Evolutionary conservation across 2,329 filamentous ascomycete genomes (phyloP), one percentile per base, ranked within the genome.

Genomic region (Trichophyton schoenleinii): DNA sequence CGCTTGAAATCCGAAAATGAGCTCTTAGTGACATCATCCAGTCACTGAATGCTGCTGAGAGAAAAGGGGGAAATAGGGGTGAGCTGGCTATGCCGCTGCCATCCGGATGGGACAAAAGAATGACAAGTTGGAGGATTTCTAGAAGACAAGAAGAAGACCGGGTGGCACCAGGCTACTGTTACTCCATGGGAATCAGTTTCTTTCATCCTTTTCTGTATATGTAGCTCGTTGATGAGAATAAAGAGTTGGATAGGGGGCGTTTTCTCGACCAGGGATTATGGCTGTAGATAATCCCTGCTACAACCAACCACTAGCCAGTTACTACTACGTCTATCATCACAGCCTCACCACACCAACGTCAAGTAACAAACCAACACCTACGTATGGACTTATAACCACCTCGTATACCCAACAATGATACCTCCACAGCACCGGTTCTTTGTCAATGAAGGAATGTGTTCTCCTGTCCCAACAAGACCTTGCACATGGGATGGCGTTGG

Each of bases 401-500:
- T 13, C 34, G 34, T 36, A 38, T 13, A 38, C 1, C 34, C 34
- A 13, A 13, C 9, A 38, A 63, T 63, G 62, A 61, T 61, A 38
- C 53, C 53, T 38, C 59, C 18, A 9, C 0, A 20, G 28, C 53
- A 55, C 38, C 59, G 61, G 11, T 63, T 63, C 28, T 63, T 58
- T 34, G 41, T 52, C 28, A 34, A 59, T 18, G 41, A 52, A 7
- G 61, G 61, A 28, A 20, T 58, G 4, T 13, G 8, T 11, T 38
- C 34, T 38, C 11, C 28, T 7, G 11, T 28, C 2, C 41, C 42
- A 7, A 15, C 5, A n/a, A 59, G 61, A 5, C 49, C 58, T 58
- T 53, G 58, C 38, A 61, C 58, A 13, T 63, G 61, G 61, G 28
- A 58, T 3, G 36, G 22, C 59, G 61, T 34, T 59, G 59, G 1